Percentiles rank a stretch among this genome's conserved stretches.
Conservation (phyloP, 2,329 filamentous ascomycete genomes). For the Penicillium brasilianum region DNA sequence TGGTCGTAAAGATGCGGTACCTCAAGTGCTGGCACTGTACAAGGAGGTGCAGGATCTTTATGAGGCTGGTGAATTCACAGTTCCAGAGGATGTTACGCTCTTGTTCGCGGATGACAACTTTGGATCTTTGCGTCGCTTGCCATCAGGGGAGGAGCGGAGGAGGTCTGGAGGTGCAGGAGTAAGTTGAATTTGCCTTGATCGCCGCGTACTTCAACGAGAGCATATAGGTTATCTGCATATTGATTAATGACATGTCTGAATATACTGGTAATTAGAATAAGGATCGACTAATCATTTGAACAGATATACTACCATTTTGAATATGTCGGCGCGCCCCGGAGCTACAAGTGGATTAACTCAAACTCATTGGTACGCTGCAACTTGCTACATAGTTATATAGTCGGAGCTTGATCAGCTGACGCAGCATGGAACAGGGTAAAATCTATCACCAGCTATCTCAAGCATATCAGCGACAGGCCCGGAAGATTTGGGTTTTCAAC, state of each 20-base stretch:
- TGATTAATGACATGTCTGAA: too few relatives aligned
- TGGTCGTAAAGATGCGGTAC: constrained; percentile 57
- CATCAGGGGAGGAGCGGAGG: constrained; percentile 63
- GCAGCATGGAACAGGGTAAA: constrained; percentile 13
- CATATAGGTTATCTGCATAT: too few relatives aligned
- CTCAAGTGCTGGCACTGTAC: constrained; percentile 75
- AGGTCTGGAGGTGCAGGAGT: constrained; percentile 68
- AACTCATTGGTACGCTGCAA: constrained; percentile 56
- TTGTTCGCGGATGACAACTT: constrained; percentile 74
- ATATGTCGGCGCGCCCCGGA: constrained; percentile 65
- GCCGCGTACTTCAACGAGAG: too few relatives aligned
- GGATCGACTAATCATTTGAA: background rate
- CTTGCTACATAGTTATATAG: background rate
- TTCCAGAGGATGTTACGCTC: constrained; percentile 70
- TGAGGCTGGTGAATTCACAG: constrained; percentile 58
- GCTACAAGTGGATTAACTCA: constrained; percentile 70
- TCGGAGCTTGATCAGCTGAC: background rate
- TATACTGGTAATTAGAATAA: background rate
- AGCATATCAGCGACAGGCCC: constrained; percentile 63
- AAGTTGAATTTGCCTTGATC: too few relatives aligned
- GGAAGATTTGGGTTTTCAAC: constrained; percentile 70
- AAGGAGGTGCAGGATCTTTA: constrained; percentile 75
- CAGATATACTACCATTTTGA: constrained; percentile 61
- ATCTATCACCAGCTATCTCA: constrained; percentile 19
- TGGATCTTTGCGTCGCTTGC: constrained; percentile 68